These are phyloP conservation scores for Saccharomycopsis guyanensis DNA, from an alignment of 805 yeast species.

Conservation along the genomic window DNA sequence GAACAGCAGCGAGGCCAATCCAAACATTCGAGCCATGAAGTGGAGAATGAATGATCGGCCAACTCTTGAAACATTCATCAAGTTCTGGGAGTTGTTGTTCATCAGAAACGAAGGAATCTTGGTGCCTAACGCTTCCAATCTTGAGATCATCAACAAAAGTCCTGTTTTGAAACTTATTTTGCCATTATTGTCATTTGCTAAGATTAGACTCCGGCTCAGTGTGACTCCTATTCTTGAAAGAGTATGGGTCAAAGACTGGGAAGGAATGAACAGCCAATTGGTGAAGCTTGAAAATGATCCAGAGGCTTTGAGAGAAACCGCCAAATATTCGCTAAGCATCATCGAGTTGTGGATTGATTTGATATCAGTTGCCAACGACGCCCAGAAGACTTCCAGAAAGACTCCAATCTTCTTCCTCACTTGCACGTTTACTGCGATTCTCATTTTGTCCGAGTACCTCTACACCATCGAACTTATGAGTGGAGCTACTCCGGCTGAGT, in stretches of 20 bases:
- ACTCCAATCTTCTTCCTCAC: constrained; percentile 74
- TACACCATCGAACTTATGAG: constrained; percentile 40
- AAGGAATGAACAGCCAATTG: constrained; percentile 49
- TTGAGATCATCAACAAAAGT: constrained; percentile 38
- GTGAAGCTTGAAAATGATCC: constrained; percentile 42
- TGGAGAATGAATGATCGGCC: constrained; percentile 66
- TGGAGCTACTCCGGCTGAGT: background rate
- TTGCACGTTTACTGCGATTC: constrained; percentile 55
- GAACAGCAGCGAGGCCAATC: constrained; percentile 27
- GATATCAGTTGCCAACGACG: constrained; percentile 56
- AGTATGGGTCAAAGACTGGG: constrained; percentile 64
- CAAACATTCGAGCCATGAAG: constrained; percentile 41
- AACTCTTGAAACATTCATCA: constrained; percentile 45
- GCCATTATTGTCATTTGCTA: constrained; percentile 60
- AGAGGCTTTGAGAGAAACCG: constrained; percentile 59
- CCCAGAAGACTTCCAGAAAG: constrained; percentile 57
- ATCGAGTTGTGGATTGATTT: constrained; percentile 67
- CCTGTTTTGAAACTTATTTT: constrained; percentile 56
- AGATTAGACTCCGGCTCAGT: constrained; percentile 55
- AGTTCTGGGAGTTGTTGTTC: constrained; percentile 61
- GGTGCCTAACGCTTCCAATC: constrained; percentile 43
- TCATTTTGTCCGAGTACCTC: constrained; percentile 57
- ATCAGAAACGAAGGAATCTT: constrained; percentile 57
- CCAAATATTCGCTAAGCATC: constrained; percentile 48
- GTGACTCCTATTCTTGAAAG: constrained; percentile 53